phyloP scores from a whole-genome alignment of 257 asterid genomes.

The Plantago elongata region DNA sequence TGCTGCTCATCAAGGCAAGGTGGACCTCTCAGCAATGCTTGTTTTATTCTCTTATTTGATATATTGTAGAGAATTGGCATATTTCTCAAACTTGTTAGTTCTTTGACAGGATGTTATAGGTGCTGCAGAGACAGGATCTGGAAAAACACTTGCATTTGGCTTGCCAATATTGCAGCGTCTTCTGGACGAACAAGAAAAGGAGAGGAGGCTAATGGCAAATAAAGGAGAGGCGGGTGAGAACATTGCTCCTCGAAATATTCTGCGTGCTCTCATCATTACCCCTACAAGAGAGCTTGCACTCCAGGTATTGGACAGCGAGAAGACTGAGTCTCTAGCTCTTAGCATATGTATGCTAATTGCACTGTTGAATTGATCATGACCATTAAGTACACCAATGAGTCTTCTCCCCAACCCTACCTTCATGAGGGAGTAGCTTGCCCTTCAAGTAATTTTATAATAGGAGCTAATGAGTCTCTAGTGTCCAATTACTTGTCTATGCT shows the following conservation, averaged over 20 bases:
- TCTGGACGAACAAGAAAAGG: constrained; percentile 84
- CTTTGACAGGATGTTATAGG: constrained; percentile 87
- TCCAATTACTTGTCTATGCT: too few species aligned
- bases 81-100: constrained; percentile 25
- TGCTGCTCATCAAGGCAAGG: constrained; percentile 99
- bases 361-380: too few species aligned
- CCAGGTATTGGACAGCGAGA: constrained; percentile 48
- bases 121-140: constrained; percentile 99
- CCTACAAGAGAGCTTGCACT: constrained; percentile 99
- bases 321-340: constrained; percentile 2
- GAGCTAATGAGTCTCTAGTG: too few species aligned
- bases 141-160: constrained; percentile 98
- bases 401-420: too few species aligned
- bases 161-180: constrained; percentile 90
- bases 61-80: constrained; percentile 14
- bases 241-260: constrained; percentile 47
- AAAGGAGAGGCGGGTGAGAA: constrained; percentile 54
- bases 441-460: too few species aligned
- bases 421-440: too few species aligned
- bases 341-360: too few species aligned
- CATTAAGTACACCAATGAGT: too few species aligned
- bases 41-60: background rate
- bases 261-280: constrained; percentile 87
- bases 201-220: constrained; percentile 41
- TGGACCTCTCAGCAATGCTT: constrained; percentile 23